These are phyloP conservation scores for Candida nemodendra DNA, from an alignment of 805 yeast genomes.

Conservation along the genomic window DNA sequence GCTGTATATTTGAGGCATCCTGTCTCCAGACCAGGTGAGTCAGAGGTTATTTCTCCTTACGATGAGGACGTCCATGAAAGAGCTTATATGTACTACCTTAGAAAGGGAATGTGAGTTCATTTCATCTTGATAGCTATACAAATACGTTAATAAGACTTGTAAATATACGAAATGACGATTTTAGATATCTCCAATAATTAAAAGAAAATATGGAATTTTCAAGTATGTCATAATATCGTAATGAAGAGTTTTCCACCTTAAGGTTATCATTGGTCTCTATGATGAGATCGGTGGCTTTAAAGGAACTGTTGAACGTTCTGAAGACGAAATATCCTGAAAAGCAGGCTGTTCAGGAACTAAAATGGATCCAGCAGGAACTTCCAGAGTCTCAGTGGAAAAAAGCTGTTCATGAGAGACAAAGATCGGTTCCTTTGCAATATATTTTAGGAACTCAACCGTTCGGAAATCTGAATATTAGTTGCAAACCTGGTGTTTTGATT, in stretches of 20 bases:
- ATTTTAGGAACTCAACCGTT: constrained; percentile 86
- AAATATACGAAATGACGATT: constrained; percentile 14
- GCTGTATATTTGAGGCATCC: constrained; percentile 97
- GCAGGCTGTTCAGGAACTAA: constrained; percentile 54
- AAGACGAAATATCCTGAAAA: constrained; percentile 16
- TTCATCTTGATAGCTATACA: constrained; percentile 1
- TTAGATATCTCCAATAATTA: no score
- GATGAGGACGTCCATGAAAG: constrained; percentile 80
- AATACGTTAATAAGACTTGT: constrained; percentile 9
- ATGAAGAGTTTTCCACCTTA: no score
- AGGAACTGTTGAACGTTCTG: constrained; percentile 16
- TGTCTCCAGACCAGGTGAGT: constrained; percentile 93
- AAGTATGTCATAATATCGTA: no score
- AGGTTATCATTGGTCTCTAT: no score
- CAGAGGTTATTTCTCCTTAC: constrained; percentile 93
- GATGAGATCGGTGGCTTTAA: no score
- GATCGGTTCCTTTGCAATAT: constrained; percentile 75
- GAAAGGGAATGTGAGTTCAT: constrained; percentile 51
- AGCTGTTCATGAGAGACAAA: constrained; percentile 56
- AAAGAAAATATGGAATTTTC: no score
- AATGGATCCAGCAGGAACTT: constrained; percentile 63
- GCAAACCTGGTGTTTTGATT: constrained; percentile 68
- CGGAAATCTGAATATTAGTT: constrained; percentile 60
- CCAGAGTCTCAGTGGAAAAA: constrained; percentile 43
- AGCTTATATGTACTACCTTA: constrained; percentile 90